phyloP scores from a whole-genome alignment of 805 yeast genomes.

The Starmerella stellata region DNA sequence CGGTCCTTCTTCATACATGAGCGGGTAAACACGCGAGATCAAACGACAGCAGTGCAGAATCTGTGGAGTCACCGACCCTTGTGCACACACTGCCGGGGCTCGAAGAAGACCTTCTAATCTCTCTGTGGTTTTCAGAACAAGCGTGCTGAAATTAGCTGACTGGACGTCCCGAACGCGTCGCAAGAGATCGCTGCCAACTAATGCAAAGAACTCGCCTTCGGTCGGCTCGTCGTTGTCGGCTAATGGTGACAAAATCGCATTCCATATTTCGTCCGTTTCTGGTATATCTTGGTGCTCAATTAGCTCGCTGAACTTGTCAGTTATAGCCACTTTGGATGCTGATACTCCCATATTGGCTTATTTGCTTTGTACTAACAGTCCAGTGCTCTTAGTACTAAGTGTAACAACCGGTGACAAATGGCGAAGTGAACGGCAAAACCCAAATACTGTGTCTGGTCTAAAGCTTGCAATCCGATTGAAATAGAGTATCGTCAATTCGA shows the following conservation, averaged over 20 bases:
- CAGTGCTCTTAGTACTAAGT: not conserved
- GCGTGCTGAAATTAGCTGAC: slow-evolving; percentile 35
- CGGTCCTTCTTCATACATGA: slow-evolving; percentile 35
- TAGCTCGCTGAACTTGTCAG: slow-evolving; percentile 41
- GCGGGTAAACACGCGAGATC: slow-evolving; percentile 48
- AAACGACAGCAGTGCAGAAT: slow-evolving; percentile 46
- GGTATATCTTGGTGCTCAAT: slow-evolving; percentile 21
- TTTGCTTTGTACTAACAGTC: not conserved
- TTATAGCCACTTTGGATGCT: slow-evolving; percentile 48
- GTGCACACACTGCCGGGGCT: slow-evolving; percentile 15
- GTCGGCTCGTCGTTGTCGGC: slow-evolving; percentile 33
- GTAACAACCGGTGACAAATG: not conserved
- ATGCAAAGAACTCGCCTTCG: slow-evolving; percentile 24
- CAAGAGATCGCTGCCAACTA: slow-evolving; percentile 41
- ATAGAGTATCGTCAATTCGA: too few species aligned
- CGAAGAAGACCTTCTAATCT: slow-evolving; percentile 20
- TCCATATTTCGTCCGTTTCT: slow-evolving; percentile 23
- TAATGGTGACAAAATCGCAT: slow-evolving; percentile 33
- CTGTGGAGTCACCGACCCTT: slow-evolving; percentile 20
- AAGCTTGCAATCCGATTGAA: too few species aligned
- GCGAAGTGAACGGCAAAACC: not conserved
- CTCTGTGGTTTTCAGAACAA: slow-evolving; percentile 29
- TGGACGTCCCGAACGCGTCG: slow-evolving; percentile 42
- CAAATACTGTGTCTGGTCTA: too few species aligned
- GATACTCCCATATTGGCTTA: slow-evolving; percentile 41